These are phyloP conservation scores for Sambucus nigra DNA, from an alignment of 129 eudicot genomes.

Conservation along the genomic window DNA sequence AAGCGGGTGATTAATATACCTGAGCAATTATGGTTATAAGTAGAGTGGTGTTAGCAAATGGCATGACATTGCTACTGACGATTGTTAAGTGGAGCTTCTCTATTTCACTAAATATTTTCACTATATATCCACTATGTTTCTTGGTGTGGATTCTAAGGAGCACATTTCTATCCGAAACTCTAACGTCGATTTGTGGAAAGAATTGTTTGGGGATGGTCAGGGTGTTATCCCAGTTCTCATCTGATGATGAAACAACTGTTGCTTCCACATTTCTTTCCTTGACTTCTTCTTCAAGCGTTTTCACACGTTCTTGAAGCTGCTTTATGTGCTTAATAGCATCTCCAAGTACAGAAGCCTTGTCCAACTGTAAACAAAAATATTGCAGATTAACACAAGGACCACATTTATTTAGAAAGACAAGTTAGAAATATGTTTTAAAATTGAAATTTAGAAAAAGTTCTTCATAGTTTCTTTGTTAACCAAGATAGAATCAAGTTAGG, in stretches of 20 bases:
- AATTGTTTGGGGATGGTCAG: constrained; percentile 8
- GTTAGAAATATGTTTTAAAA: too few relatives aligned
- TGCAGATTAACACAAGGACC: background rate
- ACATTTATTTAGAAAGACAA: background rate
- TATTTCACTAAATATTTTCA: constrained; percentile 29
- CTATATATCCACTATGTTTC: constrained; percentile 16
- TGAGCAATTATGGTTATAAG: constrained; percentile 38
- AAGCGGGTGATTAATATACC: constrained; percentile 15
- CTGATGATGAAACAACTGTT: constrained; percentile 22
- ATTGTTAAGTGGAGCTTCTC: constrained; percentile 33
- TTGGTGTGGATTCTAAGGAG: constrained; percentile 34
- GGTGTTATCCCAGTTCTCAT: constrained; percentile 14
- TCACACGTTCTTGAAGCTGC: constrained; percentile 36
- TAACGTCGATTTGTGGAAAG: constrained; percentile 36
- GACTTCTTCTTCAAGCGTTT: constrained; percentile 28
- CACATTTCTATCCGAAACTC: constrained; percentile 26
- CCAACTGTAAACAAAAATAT: constrained; percentile 30
- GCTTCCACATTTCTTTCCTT: constrained; percentile 18
- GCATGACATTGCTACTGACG: constrained; percentile 40
- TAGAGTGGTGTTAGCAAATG: constrained; percentile 34
- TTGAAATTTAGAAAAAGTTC: too few relatives aligned
- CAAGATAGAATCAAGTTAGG: too few relatives aligned
- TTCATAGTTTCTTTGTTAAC: too few relatives aligned
- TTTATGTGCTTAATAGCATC: constrained; percentile 40
- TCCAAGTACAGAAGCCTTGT: constrained; percentile 51